Base-by-base conservation (phyloP, 208 protist species). In the Leishmania gerbilli region DNA sequence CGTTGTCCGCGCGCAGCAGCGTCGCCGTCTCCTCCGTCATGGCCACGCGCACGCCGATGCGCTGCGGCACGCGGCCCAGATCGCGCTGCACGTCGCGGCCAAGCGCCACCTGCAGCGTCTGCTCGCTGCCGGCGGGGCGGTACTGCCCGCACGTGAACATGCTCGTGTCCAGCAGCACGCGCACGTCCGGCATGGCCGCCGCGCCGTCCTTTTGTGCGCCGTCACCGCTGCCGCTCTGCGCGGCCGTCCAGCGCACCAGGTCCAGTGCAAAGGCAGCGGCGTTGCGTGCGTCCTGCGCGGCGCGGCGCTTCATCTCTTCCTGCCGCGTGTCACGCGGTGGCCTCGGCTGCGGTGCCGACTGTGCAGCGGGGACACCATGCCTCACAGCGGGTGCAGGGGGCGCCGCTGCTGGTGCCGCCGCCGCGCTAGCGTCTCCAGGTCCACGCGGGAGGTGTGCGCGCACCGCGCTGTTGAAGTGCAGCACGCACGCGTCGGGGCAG, bases 1-100 rank as follows among this genome's bases (percentile, higher is more conserved):
- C 15, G 53, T 68, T 7, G 1, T 74, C 55, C 27, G 68, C 80
- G 24, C 84, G 77, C 85, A 91, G 77, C 49, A 89, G 84, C 75
- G 77, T 58, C 60, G 74, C 82, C 67, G 88, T 89, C 64, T 89
- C 88, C 79, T 88, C 88, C 72, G 85, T 88, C 78, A 88, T 75
- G 72, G 80, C 85, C 11, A 88, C 60, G 60, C 62, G 64, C 55
- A 79, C 83, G 51, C 85, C 85, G 56, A 84, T 78, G 79, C 58
- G 58, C 42, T 72, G 60, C 45, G 86, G 80, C 42, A 89, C 68
- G 47, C 69, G 56, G 47, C 83, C 82, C 40, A 91, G 51, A 21
- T 82, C 71, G 64, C 77, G 78, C 62, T 80, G 74, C 79, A 82
- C 56, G 74, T 89, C 78, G 68, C 85, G 85, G 65, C 87, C 83